phyloP scores from a whole-genome alignment of 73 alveolate species.

The Strombidium stylifer region DNA sequence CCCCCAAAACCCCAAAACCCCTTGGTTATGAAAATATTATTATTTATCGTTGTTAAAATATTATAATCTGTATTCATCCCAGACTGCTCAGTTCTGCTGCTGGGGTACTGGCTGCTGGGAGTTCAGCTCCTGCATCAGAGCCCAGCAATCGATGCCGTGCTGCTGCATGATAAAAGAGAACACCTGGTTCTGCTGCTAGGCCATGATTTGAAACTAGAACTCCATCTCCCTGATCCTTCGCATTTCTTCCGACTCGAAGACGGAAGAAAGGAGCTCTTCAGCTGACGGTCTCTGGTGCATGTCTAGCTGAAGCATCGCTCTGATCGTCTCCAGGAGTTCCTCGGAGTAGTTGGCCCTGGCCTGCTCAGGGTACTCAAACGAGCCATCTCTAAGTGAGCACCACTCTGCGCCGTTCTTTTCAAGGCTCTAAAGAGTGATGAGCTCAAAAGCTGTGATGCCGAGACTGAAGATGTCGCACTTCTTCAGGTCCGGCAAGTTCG shows the following conservation, averaged over 20 bases:
- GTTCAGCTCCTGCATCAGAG: no score
- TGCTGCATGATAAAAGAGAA: no score
- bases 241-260: conserved; percentile 11
- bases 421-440: conserved; percentile 29
- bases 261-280: neutral
- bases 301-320: conserved; percentile 7
- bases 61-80: no score
- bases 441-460: conserved; percentile 54
- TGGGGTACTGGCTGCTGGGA: no score
- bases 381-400: conserved; percentile 55
- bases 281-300: conserved; percentile 6
- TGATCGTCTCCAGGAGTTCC: neutral
- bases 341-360: conserved; percentile 1
- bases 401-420: conserved; percentile 48
- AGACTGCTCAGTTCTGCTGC: no score
- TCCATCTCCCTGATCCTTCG: neutral
- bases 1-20: no score
- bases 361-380: conserved; percentile 13
- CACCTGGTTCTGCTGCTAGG: no score
- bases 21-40: no score
- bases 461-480: conserved; percentile 60
- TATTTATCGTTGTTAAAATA: no score
- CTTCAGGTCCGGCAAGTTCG: conserved; percentile 43
- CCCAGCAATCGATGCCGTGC: no score
- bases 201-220: no score